Base-by-base conservation (phyloP, 441 rosid species). In the Euphorbia schlechtendalii region DNA sequence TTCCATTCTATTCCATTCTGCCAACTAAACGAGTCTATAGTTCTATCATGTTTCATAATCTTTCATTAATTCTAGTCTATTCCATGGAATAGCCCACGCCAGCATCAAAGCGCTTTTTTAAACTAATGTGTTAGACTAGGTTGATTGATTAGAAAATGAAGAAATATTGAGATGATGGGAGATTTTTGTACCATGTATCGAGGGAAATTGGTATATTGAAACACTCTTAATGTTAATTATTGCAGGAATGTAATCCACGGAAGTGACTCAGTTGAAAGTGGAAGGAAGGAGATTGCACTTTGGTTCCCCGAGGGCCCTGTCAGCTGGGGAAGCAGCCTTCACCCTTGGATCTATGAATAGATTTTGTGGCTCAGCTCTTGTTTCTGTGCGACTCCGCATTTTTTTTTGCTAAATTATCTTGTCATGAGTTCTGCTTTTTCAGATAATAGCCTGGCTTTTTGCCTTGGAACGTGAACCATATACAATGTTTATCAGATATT, bases 171-270 rank as follows among this genome's bases (percentile, higher is more conserved):
- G n/a, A n/a, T n/a, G n/a, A n/a, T n/a, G n/a, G n/a, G n/a, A n/a
- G n/a, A n/a, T n/a, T n/a, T n/a, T n/a, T n/a, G n/a, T n/a, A n/a
- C n/a, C n/a, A n/a, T n/a, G n/a, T n/a, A n/a, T n/a, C n/a, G 8
- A 48, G 53, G 21, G 15, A 55, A 28, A 25, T 25, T 27, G 3
- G 10, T 55, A 4, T 14, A 2, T 56, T 56, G 34, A 56, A n/a
- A n/a, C n/a, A n/a, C n/a, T 56, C 20, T 27, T 13, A 38, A 25
- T 10, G 4, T 27, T 3, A 10, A 15, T 28, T 22, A 18, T 49
- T 74, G 77, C 82, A 88, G 98, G 82, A 92, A 92, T 61, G 84
- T 92, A n/a, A 89, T 92, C 55, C 98, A 92, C 1, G 98, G 98
- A 48, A 89, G 96, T 49, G 98, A 92, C 68, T 70, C 98, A 0